Base-by-base conservation (phyloP, 495 filamentous ascomycete genomes). In the Terfezia claveryi region DNA sequence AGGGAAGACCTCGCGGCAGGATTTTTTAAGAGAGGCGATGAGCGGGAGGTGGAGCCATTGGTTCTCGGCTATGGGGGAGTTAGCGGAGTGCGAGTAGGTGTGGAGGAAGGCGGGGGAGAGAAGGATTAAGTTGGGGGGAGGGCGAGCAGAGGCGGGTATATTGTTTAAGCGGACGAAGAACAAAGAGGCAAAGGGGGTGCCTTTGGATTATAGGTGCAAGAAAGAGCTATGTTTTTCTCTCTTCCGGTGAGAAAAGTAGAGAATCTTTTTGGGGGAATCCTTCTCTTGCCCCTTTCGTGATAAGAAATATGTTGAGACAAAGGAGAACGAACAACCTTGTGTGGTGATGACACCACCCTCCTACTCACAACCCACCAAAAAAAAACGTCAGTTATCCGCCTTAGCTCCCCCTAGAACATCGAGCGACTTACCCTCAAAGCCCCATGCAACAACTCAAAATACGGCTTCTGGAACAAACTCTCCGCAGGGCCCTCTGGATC, bases 261-360 rank as follows among this genome's bases (percentile, higher is more conserved):
- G 27, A 27, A 27, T 27, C 5, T 32, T 46, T 14, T 46, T 14
- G 2, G 38, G 38, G 38, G 10, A 46, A 46, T 46, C 41, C 41
- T 46, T 46, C 41, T 46, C 41, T 46, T 46, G 41, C 41, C 41
- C 41, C 41, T 46, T 46, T 46, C 41, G 4, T 46, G 27, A 51
- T 8, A 51, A 16, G 23, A 49, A 54, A 55, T 37, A 49, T 56
- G 37, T 46, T 12, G 53, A 63, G 66, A 68, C 73, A 68, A 76
- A 81, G 76, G 78, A 80, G 77, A 77, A 87, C 84, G 76, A 82
- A 94, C 85, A 93, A 98, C 91, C 91, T 94, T 99, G 91, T 61
- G 92, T 99, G 71, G 91, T 93, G 73, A 99, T 94, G 61, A 99
- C 87, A 73, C 91, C 91, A 70, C 89, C 92, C 58, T 92, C 86